A percentile compares a stretch with the other conserved stretches of the same genome.
Evolutionary conservation across 2,329 filamentous ascomycete genomes (phyloP).

Genomic region (Phaeosphaeriaceae sp.): DNA sequence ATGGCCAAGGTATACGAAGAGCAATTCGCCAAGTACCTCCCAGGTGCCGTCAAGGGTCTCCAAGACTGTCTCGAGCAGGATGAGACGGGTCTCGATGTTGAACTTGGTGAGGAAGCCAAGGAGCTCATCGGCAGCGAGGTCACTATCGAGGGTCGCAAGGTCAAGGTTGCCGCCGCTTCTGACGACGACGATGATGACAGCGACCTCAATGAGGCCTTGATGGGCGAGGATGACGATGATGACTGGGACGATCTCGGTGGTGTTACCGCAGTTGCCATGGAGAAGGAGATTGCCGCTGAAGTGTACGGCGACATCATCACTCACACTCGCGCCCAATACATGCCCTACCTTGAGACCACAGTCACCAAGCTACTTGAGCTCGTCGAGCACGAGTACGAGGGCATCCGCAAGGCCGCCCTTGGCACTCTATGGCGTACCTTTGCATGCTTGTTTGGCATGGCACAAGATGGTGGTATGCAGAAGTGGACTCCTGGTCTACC

Average conservation of each 20-base stretch:
- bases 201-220: constrained; percentile 59
- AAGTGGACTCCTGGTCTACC: constrained; percentile 93
- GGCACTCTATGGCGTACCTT: constrained; percentile 93
- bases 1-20: constrained; percentile 93
- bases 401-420: constrained; percentile 89
- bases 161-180: constrained; percentile 72
- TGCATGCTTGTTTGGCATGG: constrained; percentile 86
- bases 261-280: constrained; percentile 86
- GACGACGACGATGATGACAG: constrained; percentile 63
- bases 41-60: constrained; percentile 79
- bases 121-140: constrained; percentile 79
- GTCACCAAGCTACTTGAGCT: constrained; percentile 82
- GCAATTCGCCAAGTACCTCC: constrained; percentile 79
- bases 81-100: constrained; percentile 79
- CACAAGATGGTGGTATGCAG: constrained; percentile 76
- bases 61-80: constrained; percentile 88
- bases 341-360: constrained; percentile 88
- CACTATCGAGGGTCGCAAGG: constrained; percentile 80
- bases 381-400: constrained; percentile 88
- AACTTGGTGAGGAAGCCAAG: constrained; percentile 75
- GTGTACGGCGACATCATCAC: constrained; percentile 92
- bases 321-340: constrained; percentile 79
- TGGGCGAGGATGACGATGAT: constrained; percentile 78
- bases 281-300: constrained; percentile 97
- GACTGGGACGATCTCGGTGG: constrained; percentile 85